Evolutionary conservation across 495 filamentous ascomycete species (phyloP).

Genomic region (Corynascus novoguineensis): DNA sequence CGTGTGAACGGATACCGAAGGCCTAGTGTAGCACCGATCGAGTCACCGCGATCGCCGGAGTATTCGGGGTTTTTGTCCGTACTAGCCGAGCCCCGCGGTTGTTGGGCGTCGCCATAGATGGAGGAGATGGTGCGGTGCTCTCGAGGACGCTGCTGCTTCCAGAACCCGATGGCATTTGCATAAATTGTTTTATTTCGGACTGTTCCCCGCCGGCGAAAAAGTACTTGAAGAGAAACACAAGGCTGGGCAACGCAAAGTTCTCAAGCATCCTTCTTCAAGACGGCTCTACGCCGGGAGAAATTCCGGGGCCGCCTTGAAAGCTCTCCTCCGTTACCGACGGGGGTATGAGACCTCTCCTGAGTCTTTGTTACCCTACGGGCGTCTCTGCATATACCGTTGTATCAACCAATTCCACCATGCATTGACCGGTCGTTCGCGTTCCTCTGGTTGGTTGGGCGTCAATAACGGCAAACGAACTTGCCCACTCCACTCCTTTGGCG

Average conservation of each 20-base stretch:
- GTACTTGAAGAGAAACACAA: not conserved
- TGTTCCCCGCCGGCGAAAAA: not conserved
- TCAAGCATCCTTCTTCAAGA: not conserved
- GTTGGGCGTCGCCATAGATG: not conserved
- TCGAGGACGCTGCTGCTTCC: not conserved
- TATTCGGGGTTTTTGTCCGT: not conserved
- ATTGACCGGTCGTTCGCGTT: constrained; percentile 22
- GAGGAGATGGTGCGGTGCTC: not conserved
- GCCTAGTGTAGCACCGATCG: constrained; percentile 12
- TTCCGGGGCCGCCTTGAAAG: constrained; percentile 25
- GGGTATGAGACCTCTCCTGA: constrained; percentile 3
- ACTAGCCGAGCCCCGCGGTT: not conserved
- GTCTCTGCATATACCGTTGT: constrained; percentile 21
- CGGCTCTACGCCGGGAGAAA: constrained; percentile 23
- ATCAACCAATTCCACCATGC: constrained; percentile 22
- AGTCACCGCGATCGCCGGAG: constrained; percentile 14
- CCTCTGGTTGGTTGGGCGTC: constrained; percentile 21
- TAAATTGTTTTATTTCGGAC: no score
- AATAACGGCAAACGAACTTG: constrained; percentile 6
- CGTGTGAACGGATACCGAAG: not conserved
- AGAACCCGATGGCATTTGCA: not conserved
- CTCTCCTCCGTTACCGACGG: constrained; percentile 18
- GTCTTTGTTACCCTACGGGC: constrained; percentile 6
- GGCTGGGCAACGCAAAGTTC: not conserved
- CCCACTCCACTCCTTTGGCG: not conserved